Conservation (phyloP, 164 flowering plant species). For the Vitis vinifera region DNA sequence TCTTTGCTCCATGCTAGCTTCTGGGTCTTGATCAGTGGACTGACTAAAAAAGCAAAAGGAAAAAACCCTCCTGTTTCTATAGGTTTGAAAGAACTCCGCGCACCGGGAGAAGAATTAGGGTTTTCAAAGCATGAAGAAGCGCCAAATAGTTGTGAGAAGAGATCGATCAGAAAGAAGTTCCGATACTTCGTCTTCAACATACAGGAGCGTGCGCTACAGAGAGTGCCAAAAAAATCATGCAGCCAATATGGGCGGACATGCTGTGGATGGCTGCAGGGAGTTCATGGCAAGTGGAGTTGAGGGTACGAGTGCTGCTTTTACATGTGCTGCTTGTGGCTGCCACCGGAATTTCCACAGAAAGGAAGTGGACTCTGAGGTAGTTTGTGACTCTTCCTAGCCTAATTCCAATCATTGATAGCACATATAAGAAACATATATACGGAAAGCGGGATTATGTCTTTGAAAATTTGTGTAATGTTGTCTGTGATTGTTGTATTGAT, state of each 20-base stretch:
- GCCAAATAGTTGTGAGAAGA: constrained; percentile 34
- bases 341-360: constrained; percentile 48
- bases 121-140: constrained; percentile 33
- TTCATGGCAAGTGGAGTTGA: constrained; percentile 50
- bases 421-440: not conserved
- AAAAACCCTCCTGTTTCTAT: not conserved
- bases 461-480: constrained; percentile 1
- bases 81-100: no score
- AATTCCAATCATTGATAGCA: constrained; percentile 8
- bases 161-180: constrained; percentile 12
- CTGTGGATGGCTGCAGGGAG: constrained; percentile 54
- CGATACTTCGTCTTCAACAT: constrained; percentile 23
- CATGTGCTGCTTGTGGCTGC: constrained; percentile 55
- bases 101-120: constrained; percentile 2
- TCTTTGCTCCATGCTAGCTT: constrained; percentile 2
- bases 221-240: constrained; percentile 59
- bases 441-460: not conserved
- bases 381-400: constrained; percentile 38
- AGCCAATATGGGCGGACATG: constrained; percentile 47
- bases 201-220: constrained; percentile 30
- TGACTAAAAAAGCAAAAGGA: not conserved
- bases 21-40: not conserved
- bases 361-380: constrained; percentile 40
- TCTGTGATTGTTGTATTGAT: not conserved
- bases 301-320: constrained; percentile 28